A percentile compares a stretch with the other conserved stretches of the same genome.
phyloP scores from a whole-genome alignment of 371 early-diverging fungal species.

The Enterocytospora artemiae region DNA sequence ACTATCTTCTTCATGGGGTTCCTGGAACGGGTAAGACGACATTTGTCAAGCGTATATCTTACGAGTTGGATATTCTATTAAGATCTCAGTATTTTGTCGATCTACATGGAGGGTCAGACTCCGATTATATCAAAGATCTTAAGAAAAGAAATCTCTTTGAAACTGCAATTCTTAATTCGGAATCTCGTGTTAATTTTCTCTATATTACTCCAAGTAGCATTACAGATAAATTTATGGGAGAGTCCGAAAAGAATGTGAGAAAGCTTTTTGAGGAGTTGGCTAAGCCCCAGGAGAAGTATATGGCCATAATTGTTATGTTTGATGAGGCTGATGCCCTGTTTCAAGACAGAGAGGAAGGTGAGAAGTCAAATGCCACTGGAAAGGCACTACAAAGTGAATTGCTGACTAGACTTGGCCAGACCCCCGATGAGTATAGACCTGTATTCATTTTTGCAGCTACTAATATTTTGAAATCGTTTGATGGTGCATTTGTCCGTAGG shows the following conservation, averaged over 20 bases:
- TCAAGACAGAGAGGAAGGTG: constrained; percentile 22
- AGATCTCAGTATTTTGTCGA: not conserved
- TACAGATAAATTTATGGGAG: constrained; percentile 49
- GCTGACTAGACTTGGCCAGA: not conserved
- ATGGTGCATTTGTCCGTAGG: constrained; percentile 42
- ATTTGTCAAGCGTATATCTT: constrained; percentile 39
- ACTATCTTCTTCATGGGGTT: constrained; percentile 41
- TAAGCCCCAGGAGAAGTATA: constrained; percentile 17
- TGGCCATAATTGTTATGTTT: constrained; percentile 49
- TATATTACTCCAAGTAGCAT: constrained; percentile 27
- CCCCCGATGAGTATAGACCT: not conserved
- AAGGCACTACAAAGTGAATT: not conserved
- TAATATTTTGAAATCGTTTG: constrained; percentile 28
- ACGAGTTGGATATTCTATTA: constrained; percentile 33
- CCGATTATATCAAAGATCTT: not conserved
- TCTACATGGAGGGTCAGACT: not conserved
- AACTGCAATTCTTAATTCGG: no score
- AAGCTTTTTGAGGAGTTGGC: constrained; percentile 15
- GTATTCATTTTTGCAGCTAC: constrained; percentile 48
- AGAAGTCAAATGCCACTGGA: constrained; percentile 11
- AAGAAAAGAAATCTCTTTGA: no score
- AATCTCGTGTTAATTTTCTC: constrained; percentile 22
- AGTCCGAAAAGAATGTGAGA: constrained; percentile 35
- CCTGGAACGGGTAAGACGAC: constrained; percentile 55
- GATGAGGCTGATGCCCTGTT: constrained; percentile 52